phyloP scores from a whole-genome alignment of 257 asterid genomes.

The Buddleja alternifolia region DNA sequence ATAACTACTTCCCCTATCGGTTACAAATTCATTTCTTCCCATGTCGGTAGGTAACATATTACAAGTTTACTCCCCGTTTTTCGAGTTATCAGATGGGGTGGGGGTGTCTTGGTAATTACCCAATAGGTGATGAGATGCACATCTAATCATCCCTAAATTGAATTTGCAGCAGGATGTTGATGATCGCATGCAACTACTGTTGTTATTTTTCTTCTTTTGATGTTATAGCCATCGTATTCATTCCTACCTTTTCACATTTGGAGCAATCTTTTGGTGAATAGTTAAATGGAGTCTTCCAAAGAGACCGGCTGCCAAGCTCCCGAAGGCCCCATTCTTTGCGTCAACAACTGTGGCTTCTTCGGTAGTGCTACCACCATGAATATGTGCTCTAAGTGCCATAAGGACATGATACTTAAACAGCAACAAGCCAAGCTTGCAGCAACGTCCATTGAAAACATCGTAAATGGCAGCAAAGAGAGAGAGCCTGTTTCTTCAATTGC shows the following conservation, averaged over 20 bases:
- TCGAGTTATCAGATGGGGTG: too few species aligned
- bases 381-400: constrained; percentile 68
- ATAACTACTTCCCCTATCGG: too few species aligned
- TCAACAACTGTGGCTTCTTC: constrained; percentile 69
- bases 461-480: constrained; percentile 43
- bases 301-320: constrained; percentile 67
- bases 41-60: too few species aligned
- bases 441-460: constrained; percentile 53
- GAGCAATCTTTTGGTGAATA: not conserved
- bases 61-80: too few species aligned
- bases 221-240: not conserved
- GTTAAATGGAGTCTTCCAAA: constrained; percentile 54
- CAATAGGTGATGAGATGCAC: too few species aligned
- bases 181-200: not conserved
- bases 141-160: not conserved
- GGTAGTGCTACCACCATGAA: constrained; percentile 65
- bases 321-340: constrained; percentile 64
- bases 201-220: not conserved
- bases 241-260: not conserved
- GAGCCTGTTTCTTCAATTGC: constrained; percentile 35
- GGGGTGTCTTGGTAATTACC: too few species aligned
- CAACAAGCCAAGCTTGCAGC: constrained; percentile 57
- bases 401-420: constrained; percentile 52
- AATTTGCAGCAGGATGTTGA: not conserved
- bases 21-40: too few species aligned